Conservation (phyloP, 1,139 yeast species). For the Blastobotrys malaysiensis region DNA sequence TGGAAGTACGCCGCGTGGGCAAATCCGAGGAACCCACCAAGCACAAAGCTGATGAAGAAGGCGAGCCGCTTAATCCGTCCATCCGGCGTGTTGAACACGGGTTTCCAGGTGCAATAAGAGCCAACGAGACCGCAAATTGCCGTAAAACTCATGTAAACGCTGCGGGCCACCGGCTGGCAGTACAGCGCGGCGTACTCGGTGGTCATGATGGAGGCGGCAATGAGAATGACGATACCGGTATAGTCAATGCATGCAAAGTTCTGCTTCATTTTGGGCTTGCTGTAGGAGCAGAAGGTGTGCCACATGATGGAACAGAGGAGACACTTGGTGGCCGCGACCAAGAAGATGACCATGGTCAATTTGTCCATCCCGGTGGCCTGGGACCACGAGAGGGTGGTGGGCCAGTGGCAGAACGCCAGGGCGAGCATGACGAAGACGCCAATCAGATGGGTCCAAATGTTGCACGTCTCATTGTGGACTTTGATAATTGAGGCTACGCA, state of each 20-base stretch:
- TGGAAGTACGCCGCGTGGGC: constrained; percentile 51
- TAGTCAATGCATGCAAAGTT: constrained; percentile 91
- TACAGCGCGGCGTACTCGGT: constrained; percentile 78
- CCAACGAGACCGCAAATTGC: constrained; percentile 66
- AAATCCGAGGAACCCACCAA: constrained; percentile 65
- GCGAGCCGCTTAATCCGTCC: constrained; percentile 72
- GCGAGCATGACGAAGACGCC: constrained; percentile 61
- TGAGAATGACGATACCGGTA: constrained; percentile 85
- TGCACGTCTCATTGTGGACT: constrained; percentile 84
- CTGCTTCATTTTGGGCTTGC: constrained; percentile 56
- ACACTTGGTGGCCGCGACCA: constrained; percentile 72
- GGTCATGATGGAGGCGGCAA: constrained; percentile 84
- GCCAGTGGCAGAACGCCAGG: constrained; percentile 56
- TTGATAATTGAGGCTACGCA: constrained; percentile 55
- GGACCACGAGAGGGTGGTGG: constrained; percentile 40
- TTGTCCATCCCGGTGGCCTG: constrained; percentile 45
- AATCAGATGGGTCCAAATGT: constrained; percentile 86
- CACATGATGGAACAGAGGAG: constrained; percentile 72
- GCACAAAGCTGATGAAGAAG: constrained; percentile 78
- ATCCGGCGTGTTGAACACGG: constrained; percentile 82
- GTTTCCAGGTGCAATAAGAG: constrained; percentile 81
- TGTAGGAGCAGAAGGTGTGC: constrained; percentile 88
- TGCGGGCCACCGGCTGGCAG: constrained; percentile 48
- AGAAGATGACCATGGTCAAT: constrained; percentile 54
- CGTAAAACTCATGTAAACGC: constrained; percentile 55